These are phyloP conservation scores for Termitomyces sp. DNA, from an alignment of 768 basidiomycete species.

Conservation along the genomic window DNA sequence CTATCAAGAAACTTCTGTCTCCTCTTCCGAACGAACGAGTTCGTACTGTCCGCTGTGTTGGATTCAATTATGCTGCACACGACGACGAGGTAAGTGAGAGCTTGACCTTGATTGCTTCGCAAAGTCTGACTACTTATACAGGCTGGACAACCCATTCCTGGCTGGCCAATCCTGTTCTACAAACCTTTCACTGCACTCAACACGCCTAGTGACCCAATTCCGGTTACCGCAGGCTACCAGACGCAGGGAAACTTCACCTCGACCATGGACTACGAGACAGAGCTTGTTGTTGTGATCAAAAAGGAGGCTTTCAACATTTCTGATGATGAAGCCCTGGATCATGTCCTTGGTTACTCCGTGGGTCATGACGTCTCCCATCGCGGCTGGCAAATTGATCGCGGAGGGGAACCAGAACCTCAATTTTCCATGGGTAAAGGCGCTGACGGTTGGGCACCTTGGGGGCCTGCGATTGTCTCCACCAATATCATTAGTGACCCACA, in stretches of 20 bases:
- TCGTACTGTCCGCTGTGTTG: slow-evolving; percentile 23
- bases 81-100: slow-evolving; percentile 14
- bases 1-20: slow-evolving; percentile 20
- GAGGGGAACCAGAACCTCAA: slow-evolving; percentile 34
- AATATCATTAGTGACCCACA: slow-evolving; percentile 32
- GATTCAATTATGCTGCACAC: slow-evolving; percentile 24
- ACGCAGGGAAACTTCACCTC: slow-evolving; percentile 34
- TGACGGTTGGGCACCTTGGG: slow-evolving; percentile 38
- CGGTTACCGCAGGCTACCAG: slow-evolving; percentile 27
- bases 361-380: slow-evolving; percentile 38
- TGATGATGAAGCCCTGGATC: slow-evolving; percentile 33
- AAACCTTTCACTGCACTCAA: slow-evolving; percentile 24
- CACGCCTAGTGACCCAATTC: slow-evolving; percentile 21
- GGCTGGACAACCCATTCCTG: slow-evolving; percentile 15
- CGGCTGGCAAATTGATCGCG: slow-evolving; percentile 39
- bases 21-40: slow-evolving; percentile 21
- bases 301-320: slow-evolving; percentile 36
- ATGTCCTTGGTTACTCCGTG: slow-evolving; percentile 33
- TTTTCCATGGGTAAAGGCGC: slow-evolving; percentile 38
- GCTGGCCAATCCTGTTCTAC: slow-evolving; percentile 20
- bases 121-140: background rate
- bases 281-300: slow-evolving; percentile 36
- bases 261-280: slow-evolving; percentile 36
- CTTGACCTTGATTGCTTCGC: background rate
- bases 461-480: slow-evolving; percentile 31